Evolutionary conservation across 805 yeast species (phyloP), one percentile per base, ranked within the genome.

Genomic region (Torulaspora quercuum): DNA sequence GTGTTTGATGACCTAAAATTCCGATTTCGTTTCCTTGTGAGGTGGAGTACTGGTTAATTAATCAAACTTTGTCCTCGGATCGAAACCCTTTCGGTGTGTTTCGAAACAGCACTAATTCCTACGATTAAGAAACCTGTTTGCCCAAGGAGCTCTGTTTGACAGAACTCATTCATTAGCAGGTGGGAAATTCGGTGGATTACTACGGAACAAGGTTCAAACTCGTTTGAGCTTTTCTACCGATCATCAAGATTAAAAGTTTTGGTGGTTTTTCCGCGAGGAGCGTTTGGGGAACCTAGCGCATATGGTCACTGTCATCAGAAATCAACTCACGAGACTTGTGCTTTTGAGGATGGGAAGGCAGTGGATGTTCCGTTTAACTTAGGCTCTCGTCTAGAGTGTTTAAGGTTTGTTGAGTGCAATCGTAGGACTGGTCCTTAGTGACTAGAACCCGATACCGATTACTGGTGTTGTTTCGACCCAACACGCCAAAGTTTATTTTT

Each of bases 151-250:
- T 25, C 7, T 14, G n/a, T 25, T 16, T 30, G 7, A 14, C 10
- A 13, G 7, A 32, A n/a, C 31, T 40, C 36, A 29, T 25, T 19
- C 15, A 14, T 11, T 16, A 37, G 43, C 64, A 59, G 63, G 64
- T 59, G 64, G 64, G 64, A 59, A 59, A 59, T 59, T 59, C 64
- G 64, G 64, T 59, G 64, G 45, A 59, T 52, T 58, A 46, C 59
- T 44, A 50, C 49, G 54, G 48, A 31, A 31, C 47, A 27, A 21
- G 19, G 4, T 19, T 6, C 7, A 15, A 23, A 13, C 14, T 11
- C 12, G 6, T n/a, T 10, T 13, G 29, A 17, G 18, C 17, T 15
- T 16, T 13, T 13, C 17, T 1, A 29, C 37, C 33, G 30, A 11
- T 23, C 27, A n/a, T n/a, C n/a, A n/a, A n/a, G n/a, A n/a, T n/a